A percentile compares a stretch with the other conserved stretches of the same genome.
These are phyloP conservation scores for Fusarium bulbicola DNA, from an alignment of 2,329 filamentous ascomycete species.

Conservation along the genomic window DNA sequence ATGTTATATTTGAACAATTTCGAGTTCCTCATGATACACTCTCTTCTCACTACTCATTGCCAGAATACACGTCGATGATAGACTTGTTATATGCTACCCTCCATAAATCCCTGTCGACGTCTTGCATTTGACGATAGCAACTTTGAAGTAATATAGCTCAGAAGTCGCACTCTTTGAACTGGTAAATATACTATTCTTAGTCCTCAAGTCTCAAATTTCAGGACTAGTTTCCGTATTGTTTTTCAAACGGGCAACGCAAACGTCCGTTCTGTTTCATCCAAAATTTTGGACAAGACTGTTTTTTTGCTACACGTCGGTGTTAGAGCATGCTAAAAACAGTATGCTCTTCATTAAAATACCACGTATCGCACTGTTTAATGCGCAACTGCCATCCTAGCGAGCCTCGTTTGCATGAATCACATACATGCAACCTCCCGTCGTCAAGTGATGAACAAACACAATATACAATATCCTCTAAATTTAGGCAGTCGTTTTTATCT, in stretches of 20 bases:
- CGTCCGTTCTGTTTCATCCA: neutral
- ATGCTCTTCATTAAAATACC: rapidly evolving
- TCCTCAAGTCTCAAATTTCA: neutral
- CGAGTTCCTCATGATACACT: neutral
- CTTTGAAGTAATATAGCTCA: too few species aligned
- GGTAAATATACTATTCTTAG: neutral
- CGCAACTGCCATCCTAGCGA: neutral
- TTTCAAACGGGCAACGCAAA: neutral
- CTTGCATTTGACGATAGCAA: neutral
- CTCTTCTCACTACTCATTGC: neutral
- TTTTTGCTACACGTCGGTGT: neutral
- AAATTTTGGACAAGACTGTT: too few species aligned
- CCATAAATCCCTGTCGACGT: neutral
- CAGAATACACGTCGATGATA: neutral
- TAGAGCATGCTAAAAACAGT: too few species aligned
- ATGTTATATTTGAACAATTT: rapidly evolving
- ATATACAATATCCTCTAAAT: neutral
- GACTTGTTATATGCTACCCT: neutral
- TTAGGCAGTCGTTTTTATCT: neutral
- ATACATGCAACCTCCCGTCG: neutral
- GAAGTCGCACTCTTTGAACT: neutral
- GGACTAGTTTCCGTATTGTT: neutral
- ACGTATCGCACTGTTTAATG: neutral
- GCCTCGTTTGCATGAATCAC: neutral
- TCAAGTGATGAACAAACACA: neutral